A percentile compares a stretch with the other conserved stretches of the same genome.
Evolutionary conservation across 2,329 filamentous ascomycete species (phyloP).

Genomic region (Cucurbitaria berberidis): DNA sequence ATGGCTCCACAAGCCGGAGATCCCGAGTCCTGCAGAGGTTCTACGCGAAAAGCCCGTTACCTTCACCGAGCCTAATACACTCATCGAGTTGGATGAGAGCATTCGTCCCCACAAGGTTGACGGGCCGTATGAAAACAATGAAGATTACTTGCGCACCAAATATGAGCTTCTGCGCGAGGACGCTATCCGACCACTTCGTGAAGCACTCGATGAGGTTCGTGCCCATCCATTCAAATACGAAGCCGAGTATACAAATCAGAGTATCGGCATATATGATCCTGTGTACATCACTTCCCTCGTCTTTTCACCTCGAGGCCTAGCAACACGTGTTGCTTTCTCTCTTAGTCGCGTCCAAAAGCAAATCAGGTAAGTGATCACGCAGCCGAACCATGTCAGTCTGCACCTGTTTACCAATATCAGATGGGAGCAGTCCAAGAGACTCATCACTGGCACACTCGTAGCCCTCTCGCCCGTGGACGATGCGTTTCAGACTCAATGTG

Average conservation of each 20-base stretch:
- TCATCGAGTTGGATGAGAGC: constrained; percentile 28
- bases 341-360: constrained; percentile 67
- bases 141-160: constrained; percentile 73
- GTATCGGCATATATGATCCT: constrained; percentile 52
- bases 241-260: constrained; percentile 47
- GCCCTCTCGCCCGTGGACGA: constrained; percentile 64
- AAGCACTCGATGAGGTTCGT: constrained; percentile 61
- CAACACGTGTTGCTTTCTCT: constrained; percentile 74
- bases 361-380: constrained; percentile 54
- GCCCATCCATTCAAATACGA: constrained; percentile 54
- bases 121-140: constrained; percentile 64
- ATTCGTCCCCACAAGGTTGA: constrained; percentile 43
- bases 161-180: constrained; percentile 81
- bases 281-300: constrained; percentile 71
- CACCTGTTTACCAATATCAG: neutral
- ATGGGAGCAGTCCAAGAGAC: constrained; percentile 68
- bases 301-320: constrained; percentile 67
- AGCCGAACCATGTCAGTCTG: neutral
- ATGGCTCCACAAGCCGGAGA: constrained; percentile 55
- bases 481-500: constrained; percentile 68
- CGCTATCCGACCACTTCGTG: constrained; percentile 70
- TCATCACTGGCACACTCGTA: constrained; percentile 62
- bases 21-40: constrained; percentile 63
- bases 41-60: constrained; percentile 16
- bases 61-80: constrained; percentile 5